Evolutionary conservation across 2,329 filamentous ascomycete genomes (phyloP), one percentile per base, ranked within the genome.

Genomic region (Elsinoe perseae): DNA sequence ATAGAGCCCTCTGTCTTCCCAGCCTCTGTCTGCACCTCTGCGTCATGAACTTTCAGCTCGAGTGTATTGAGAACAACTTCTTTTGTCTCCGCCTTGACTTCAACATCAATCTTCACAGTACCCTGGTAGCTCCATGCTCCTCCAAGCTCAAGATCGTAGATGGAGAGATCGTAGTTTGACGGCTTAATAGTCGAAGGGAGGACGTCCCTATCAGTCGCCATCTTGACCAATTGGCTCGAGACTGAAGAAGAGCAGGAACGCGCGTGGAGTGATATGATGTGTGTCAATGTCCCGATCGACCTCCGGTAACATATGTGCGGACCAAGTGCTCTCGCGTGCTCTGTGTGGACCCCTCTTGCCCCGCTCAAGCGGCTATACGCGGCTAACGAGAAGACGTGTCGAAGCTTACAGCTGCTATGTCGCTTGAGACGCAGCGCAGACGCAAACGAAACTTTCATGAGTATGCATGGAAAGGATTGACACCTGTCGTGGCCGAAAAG

Each of bases 61-160:
- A 93, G 82, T 42, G 87, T 79, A 72, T 98, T 98, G 70, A 97
- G 76, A 40, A 87, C 82, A 60, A 98, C 83, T 63, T 89, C 81
- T 65, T 81, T 87, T 62, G 86, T 86, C 30, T 84, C 75, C 68
- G 85, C 82, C 62, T 79, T 78, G 69, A 97, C 79, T 58, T 86
- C 82, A 58, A 85, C 79, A 63, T 86, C 80, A 69, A 98, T 95
- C 62, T 82, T 86, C 61, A 96, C 88, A 18, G 79, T 83, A 62
- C 93, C 93, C 74, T 92, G 83, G 76, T 92, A 98, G 59, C 80
- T 83, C 84, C 92, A 95, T 58, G 75, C 74, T 56, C 80, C 81
- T 61, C 80, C 79, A 55, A 83, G 74, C 64, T 95, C 85, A 61
- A 98, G 76, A 64, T 93, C 85, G 67, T 79, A 83, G 64, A 98